Conservation (phyloP, 2,329 filamentous ascomycete genomes). For the Fulvia fulva region DNA sequence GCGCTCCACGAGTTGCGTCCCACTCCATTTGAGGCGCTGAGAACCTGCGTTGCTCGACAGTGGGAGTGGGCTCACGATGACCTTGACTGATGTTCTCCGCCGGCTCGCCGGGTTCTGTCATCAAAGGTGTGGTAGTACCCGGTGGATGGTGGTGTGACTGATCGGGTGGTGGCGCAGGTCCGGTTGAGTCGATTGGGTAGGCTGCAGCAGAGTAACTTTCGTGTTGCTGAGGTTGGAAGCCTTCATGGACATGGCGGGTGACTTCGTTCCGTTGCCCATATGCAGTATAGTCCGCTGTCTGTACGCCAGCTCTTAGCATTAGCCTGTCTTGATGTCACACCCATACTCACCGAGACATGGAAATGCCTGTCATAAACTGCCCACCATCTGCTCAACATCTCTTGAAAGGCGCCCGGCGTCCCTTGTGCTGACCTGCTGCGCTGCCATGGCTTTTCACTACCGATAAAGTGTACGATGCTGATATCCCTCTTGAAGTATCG, state of each 20-base stretch:
- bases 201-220: slow-evolving; percentile 23
- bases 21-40: slow-evolving; percentile 58
- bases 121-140: slow-evolving; percentile 27
- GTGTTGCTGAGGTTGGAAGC: slow-evolving; percentile 3
- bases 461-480: slow-evolving; percentile 91
- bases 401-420: slow-evolving; percentile 65
- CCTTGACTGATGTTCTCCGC: slow-evolving; percentile 44
- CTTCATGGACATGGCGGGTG: slow-evolving; percentile 6
- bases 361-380: slow-evolving; percentile 88
- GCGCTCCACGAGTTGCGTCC: slow-evolving; percentile 59
- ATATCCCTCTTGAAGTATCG: slow-evolving; percentile 88
- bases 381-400: slow-evolving; percentile 90
- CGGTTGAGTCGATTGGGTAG: slow-evolving; percentile 23
- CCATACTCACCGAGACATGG: slow-evolving; percentile 37
- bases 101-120: slow-evolving; percentile 41
- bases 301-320: slow-evolving; percentile 11
- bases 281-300: slow-evolving; percentile 16
- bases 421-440: slow-evolving; percentile 39
- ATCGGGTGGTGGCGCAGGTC: slow-evolving; percentile 17
- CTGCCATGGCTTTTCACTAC: slow-evolving; percentile 81
- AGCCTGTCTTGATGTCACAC: neutral
- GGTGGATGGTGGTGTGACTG: slow-evolving; percentile 9
- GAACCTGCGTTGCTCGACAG: slow-evolving; percentile 48
- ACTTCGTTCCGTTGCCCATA: slow-evolving; percentile 14
- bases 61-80: slow-evolving; percentile 41